These are phyloP conservation scores for Xylaria curta DNA, from an alignment of 495 filamentous ascomycete species.

Conservation along the genomic window DNA sequence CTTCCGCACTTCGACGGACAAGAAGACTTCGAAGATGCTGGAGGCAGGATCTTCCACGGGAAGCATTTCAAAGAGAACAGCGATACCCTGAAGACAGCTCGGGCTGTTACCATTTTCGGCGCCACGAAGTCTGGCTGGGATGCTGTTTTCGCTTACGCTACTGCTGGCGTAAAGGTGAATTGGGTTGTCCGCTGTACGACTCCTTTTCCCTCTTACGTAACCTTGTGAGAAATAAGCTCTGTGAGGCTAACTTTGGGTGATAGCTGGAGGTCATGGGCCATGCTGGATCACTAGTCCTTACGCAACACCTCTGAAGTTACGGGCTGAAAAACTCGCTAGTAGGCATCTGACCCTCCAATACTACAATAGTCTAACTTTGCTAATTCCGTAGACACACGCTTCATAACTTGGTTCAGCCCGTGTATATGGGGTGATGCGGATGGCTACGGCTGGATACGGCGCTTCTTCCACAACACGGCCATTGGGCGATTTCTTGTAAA, in stretches of 20 bases:
- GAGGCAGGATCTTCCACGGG: conserved; percentile 67
- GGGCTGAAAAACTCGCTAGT: conserved; percentile 59
- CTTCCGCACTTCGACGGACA: conserved; percentile 46
- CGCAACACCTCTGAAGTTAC: conserved; percentile 51
- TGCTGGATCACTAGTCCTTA: conserved; percentile 70
- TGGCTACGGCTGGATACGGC: conserved; percentile 46
- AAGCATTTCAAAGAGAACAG: conserved; percentile 55
- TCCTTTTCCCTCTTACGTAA: not conserved
- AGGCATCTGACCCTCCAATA: conserved; percentile 28
- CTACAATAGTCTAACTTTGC: not conserved
- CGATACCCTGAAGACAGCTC: conserved; percentile 40
- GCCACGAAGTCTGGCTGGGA: conserved; percentile 81
- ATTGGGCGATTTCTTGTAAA: conserved; percentile 73
- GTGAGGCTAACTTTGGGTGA: not conserved
- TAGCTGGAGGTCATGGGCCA: conserved; percentile 74
- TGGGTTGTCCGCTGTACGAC: conserved; percentile 71
- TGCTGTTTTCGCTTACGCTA: conserved; percentile 71
- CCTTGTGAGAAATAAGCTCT: not conserved
- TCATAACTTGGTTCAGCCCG: conserved; percentile 54
- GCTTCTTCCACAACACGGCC: conserved; percentile 69
- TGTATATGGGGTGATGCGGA: conserved; percentile 53
- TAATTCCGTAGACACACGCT: conserved; percentile 41
- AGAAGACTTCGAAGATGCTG: conserved; percentile 44
- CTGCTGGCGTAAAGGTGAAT: conserved; percentile 68
- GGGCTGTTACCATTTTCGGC: conserved; percentile 67